Conservation (phyloP, 352 stramenopile genomes). For the Globisporangium emineosum region DNA sequence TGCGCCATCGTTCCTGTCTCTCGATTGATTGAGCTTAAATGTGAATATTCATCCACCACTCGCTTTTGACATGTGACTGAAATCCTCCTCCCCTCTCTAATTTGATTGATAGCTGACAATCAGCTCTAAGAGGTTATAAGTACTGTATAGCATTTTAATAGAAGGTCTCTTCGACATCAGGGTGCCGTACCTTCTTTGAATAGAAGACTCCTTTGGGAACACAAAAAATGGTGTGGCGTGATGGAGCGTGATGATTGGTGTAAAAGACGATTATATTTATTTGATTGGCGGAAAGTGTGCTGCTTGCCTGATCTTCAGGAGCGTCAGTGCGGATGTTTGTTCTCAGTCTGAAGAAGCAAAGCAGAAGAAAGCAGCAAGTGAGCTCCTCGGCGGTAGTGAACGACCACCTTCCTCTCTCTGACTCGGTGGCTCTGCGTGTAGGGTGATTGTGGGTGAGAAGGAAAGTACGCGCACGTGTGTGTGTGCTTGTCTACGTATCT, state of each 20-base stretch:
- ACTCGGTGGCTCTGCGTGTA: background rate
- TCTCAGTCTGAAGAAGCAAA: background rate
- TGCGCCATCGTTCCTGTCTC: constrained; percentile 37
- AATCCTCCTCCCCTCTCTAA: background rate
- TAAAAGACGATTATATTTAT: no score
- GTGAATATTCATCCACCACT: constrained; percentile 1
- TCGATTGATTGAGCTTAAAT: background rate
- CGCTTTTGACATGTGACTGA: background rate
- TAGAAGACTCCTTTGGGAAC: no score
- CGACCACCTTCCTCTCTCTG: background rate
- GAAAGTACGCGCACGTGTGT: background rate
- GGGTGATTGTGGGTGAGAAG: background rate
- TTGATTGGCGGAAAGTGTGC: no score
- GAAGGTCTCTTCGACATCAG: no score
- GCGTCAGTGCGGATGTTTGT: background rate
- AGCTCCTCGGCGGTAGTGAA: background rate
- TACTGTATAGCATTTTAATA: no score
- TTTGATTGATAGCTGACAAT: no score
- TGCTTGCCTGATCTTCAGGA: no score
- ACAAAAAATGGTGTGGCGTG: no score
- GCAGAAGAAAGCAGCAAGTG: background rate
- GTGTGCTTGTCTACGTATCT: no score
- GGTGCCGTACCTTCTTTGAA: no score
- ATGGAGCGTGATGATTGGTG: no score
- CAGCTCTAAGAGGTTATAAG: no score